Percentiles rank a stretch among this genome's conserved stretches.
Evolutionary conservation across 148 eudicot species (phyloP).

Genomic region (Hydrangea macrophylla): DNA sequence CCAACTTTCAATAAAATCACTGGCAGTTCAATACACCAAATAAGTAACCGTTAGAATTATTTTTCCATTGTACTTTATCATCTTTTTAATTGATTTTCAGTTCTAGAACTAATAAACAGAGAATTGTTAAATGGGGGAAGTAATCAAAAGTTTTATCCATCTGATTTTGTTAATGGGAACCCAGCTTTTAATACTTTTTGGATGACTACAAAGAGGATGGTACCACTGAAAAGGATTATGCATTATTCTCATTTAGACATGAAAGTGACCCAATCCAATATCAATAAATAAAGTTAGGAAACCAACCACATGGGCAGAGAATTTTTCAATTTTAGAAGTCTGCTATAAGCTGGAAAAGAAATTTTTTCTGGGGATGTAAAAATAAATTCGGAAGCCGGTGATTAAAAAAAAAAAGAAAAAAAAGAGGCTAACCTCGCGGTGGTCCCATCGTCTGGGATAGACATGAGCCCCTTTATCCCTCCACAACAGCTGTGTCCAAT

Average conservation of each 20-base stretch:
- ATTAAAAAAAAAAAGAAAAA: not conserved
- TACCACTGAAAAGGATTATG: not conserved
- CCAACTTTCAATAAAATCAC: slow-evolving; percentile 88
- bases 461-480: slow-evolving; percentile 97
- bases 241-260: not conserved
- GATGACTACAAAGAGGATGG: not conserved
- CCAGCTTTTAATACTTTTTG: not conserved
- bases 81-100: too few species aligned
- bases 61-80: too few species aligned
- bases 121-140: too few species aligned
- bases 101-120: too few species aligned
- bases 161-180: too few species aligned
- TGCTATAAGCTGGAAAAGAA: not conserved
- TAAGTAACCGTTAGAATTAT: too few species aligned
- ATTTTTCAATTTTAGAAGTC: not conserved
- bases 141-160: too few species aligned
- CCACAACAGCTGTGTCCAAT: slow-evolving; percentile 98
- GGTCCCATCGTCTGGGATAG: slow-evolving; percentile 81
- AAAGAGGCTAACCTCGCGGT: slow-evolving; percentile 53
- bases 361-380: slow-evolving; percentile 1
- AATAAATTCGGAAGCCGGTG: not conserved
- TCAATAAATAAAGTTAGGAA: not conserved
- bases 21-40: slow-evolving; percentile 23
- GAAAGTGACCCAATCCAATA: not conserved
- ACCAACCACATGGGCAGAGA: not conserved